A percentile compares a stretch with the other conserved stretches of the same genome.
Conservation (phyloP, 1,139 yeast genomes). For the Keqinozyma sinolaborantium region DNA sequence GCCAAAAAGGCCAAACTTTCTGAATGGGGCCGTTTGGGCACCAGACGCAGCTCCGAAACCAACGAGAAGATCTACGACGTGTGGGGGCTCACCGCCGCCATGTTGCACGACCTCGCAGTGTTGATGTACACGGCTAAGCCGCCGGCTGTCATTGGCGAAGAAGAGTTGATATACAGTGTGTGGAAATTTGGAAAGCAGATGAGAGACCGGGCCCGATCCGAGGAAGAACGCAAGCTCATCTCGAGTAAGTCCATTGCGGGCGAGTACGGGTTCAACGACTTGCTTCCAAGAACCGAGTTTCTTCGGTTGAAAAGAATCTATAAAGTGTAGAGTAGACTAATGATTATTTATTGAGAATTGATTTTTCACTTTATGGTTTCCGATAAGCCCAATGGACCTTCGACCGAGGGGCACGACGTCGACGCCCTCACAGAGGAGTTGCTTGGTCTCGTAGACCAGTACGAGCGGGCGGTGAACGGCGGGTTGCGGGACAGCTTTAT, state of each 20-base stretch:
- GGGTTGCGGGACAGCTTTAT: constrained; percentile 18
- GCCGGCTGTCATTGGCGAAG: constrained; percentile 51
- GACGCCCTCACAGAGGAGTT: constrained; percentile 10
- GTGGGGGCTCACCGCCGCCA: constrained; percentile 92
- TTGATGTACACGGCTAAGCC: constrained; percentile 36
- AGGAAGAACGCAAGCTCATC: constrained; percentile 35
- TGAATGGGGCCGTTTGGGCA: constrained; percentile 42
- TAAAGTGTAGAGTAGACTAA: constrained; percentile 10
- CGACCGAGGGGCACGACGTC: too few relatives aligned
- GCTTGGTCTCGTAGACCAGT: constrained; percentile 24
- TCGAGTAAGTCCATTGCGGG: constrained; percentile 22
- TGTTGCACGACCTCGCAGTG: constrained; percentile 72
- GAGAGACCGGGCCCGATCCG: constrained; percentile 30
- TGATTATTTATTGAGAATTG: not conserved
- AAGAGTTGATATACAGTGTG: constrained; percentile 58
- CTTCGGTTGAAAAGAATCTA: constrained; percentile 38
- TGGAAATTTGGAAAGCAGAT: constrained; percentile 49
- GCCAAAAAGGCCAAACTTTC: constrained; percentile 9
- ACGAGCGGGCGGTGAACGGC: constrained; percentile 21
- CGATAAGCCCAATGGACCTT: too few relatives aligned
- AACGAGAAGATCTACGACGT: constrained; percentile 58
- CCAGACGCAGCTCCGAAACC: constrained; percentile 33
- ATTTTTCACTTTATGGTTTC: too few relatives aligned
- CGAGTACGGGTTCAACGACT: constrained; percentile 47
- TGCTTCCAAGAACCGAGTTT: constrained; percentile 46